Percentiles rank a stretch among this genome's conserved stretches.
phyloP scores from a whole-genome alignment of 202 grass and related monocot genomes.

The Saccharum hybrid region DNA sequence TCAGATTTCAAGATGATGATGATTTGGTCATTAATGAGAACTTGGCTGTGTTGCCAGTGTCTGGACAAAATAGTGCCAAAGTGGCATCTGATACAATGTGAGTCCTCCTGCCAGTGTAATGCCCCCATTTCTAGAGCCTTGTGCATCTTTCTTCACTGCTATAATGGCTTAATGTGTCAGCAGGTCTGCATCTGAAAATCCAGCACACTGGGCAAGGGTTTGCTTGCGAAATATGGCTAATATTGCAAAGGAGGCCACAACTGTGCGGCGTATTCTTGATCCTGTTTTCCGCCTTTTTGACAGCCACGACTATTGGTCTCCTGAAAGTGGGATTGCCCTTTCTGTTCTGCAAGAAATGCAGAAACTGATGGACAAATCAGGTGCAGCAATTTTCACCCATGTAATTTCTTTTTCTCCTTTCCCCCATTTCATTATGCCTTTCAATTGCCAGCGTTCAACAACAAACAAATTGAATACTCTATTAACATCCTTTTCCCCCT shows the following conservation, averaged over 20 bases:
- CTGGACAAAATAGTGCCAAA: slow-evolving; percentile 55
- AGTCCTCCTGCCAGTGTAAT: slow-evolving; percentile 39
- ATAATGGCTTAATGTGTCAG: slow-evolving; percentile 39
- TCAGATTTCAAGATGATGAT: slow-evolving; percentile 64
- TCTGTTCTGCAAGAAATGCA: slow-evolving; percentile 94
- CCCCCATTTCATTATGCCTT: background rate
- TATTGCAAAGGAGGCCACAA: slow-evolving; percentile 89
- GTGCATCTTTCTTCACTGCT: slow-evolving; percentile 16
- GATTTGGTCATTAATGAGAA: slow-evolving; percentile 52
- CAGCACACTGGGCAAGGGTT: slow-evolving; percentile 77
- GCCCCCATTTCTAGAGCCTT: slow-evolving; percentile 7
- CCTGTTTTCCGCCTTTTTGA: slow-evolving; percentile 88
- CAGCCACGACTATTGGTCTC: slow-evolving; percentile 75
- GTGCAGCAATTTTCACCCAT: slow-evolving; percentile 53
- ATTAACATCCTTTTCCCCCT: slow-evolving; percentile 30
- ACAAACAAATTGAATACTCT: slow-evolving; percentile 17
- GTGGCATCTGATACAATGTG: slow-evolving; percentile 66
- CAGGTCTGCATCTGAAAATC: slow-evolving; percentile 65
- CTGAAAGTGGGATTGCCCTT: slow-evolving; percentile 75
- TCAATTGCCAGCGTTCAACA: slow-evolving; percentile 7
- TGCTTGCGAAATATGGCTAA: slow-evolving; percentile 91
- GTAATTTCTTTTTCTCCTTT: slow-evolving; percentile 52
- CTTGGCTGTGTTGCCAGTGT: slow-evolving; percentile 46
- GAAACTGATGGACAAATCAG: slow-evolving; percentile 80
- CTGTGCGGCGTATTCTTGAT: slow-evolving; percentile 81